Percentiles rank a stretch among this genome's conserved stretches.
Evolutionary conservation across 305 asterid species (phyloP).

Genomic region (Withania somnifera): DNA sequence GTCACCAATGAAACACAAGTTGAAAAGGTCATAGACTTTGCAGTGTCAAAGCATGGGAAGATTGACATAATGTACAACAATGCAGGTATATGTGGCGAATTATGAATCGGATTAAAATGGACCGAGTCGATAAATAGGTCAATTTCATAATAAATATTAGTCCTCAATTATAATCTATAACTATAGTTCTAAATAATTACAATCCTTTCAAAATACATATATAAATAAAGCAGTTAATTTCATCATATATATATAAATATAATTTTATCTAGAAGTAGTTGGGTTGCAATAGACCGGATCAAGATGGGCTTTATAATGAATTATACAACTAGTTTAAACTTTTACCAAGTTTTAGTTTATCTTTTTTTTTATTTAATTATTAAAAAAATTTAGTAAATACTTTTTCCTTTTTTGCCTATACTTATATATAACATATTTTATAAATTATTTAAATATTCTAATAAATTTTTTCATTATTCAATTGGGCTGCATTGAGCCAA

Average conservation of each 20-base stretch:
- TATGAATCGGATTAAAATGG: background rate
- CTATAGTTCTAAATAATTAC: no score
- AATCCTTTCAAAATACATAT: no score
- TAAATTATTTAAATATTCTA: background rate
- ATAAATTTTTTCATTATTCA: no score
- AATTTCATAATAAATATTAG: no score
- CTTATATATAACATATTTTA: background rate
- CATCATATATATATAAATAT: no score
- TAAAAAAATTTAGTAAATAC: background rate
- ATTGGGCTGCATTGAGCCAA: no score
- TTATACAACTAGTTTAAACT: background rate
- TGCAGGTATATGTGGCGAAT: conserved; percentile 16
- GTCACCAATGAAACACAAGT: conserved; percentile 5
- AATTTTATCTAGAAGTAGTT: no score
- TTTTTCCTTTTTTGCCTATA: background rate
- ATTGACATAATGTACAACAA: conserved; percentile 11
- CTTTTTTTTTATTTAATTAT: background rate
- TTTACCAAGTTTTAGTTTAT: background rate
- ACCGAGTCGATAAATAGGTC: background rate
- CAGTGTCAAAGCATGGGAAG: conserved; percentile 4
- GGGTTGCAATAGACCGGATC: no score
- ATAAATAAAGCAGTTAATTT: no score
- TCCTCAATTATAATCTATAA: no score
- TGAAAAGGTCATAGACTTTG: background rate
- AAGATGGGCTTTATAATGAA: background rate